Evolutionary conservation across 2,329 filamentous ascomycete species (phyloP).

Genomic region (Diaporthe ilicicola): DNA sequence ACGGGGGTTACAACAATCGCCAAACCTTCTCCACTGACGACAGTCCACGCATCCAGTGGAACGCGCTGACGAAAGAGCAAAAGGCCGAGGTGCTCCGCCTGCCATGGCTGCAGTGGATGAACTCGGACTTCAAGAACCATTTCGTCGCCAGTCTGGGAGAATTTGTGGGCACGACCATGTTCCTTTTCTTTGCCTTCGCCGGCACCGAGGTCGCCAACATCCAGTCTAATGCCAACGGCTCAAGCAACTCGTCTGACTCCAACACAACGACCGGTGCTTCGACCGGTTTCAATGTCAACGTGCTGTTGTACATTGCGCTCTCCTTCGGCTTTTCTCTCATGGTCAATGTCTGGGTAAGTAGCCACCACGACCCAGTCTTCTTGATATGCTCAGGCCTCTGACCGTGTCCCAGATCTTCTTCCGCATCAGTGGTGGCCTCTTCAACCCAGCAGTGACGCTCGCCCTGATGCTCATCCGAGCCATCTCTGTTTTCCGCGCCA

Average conservation of each 20-base stretch:
- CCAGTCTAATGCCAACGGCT: slow-evolving; percentile 6
- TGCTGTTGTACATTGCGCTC: slow-evolving; percentile 48
- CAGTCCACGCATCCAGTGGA: slow-evolving; percentile 46
- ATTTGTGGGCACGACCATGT: slow-evolving; percentile 53
- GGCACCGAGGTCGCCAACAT: slow-evolving; percentile 41
- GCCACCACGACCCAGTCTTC: background rate
- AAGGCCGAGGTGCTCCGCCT: slow-evolving; percentile 53
- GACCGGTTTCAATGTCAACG: slow-evolving; percentile 27
- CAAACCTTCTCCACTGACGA: slow-evolving; percentile 19
- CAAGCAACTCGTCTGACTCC: slow-evolving; percentile 12
- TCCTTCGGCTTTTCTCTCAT: slow-evolving; percentile 55
- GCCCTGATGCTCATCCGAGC: slow-evolving; percentile 67
- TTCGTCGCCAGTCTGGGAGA: slow-evolving; percentile 41
- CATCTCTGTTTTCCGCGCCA: slow-evolving; percentile 59
- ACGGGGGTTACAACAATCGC: background rate
- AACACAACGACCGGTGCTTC: slow-evolving; percentile 22
- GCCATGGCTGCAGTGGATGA: slow-evolving; percentile 56
- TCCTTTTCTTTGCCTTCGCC: slow-evolving; percentile 52
- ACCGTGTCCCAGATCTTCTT: slow-evolving; percentile 47
- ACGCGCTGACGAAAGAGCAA: slow-evolving; percentile 48
- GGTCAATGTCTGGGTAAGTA: slow-evolving; percentile 53
- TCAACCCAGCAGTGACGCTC: slow-evolving; percentile 58
- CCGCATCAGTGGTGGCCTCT: slow-evolving; percentile 54
- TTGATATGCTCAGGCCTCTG: background rate
- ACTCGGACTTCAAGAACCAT: slow-evolving; percentile 54